These are phyloP conservation scores for Saccharomycopsis fermentans DNA, from an alignment of 805 yeast species.

Conservation along the genomic window DNA sequence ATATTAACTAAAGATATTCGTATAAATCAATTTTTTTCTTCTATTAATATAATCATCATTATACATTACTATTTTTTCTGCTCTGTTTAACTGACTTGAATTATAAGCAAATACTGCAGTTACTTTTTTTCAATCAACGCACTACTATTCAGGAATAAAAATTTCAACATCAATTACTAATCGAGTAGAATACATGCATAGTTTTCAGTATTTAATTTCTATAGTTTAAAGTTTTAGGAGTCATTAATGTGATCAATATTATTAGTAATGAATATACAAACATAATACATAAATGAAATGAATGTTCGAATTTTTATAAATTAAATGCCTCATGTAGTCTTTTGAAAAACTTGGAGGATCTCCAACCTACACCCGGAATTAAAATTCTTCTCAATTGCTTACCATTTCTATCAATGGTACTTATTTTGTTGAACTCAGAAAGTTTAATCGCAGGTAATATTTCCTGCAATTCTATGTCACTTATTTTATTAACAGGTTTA, in stretches of 20 bases:
- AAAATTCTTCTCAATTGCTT: conserved; percentile 34
- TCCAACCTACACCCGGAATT: conserved; percentile 44
- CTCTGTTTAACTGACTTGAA: neutral
- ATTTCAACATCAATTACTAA: neutral
- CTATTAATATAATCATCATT: too few species aligned
- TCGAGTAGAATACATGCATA: neutral
- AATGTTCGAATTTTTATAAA: neutral
- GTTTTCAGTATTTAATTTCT: neutral
- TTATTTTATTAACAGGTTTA: neutral
- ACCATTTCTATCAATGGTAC: conserved; percentile 29
- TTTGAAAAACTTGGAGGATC: conserved; percentile 23
- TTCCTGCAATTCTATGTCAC: neutral
- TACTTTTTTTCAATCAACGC: neutral
- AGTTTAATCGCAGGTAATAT: neutral
- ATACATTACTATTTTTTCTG: neutral
- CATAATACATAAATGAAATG: neutral
- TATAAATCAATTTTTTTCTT: neutral
- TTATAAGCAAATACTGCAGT: neutral
- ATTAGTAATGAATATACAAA: neutral
- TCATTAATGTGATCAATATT: neutral
- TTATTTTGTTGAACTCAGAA: conserved; percentile 11
- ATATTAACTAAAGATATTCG: too few species aligned
- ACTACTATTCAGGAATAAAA: neutral
- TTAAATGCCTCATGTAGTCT: neutral
- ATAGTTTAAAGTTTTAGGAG: neutral